These are phyloP conservation scores for Aspergillus indologenus DNA, from an alignment of 495 filamentous ascomycete genomes.

Conservation along the genomic window DNA sequence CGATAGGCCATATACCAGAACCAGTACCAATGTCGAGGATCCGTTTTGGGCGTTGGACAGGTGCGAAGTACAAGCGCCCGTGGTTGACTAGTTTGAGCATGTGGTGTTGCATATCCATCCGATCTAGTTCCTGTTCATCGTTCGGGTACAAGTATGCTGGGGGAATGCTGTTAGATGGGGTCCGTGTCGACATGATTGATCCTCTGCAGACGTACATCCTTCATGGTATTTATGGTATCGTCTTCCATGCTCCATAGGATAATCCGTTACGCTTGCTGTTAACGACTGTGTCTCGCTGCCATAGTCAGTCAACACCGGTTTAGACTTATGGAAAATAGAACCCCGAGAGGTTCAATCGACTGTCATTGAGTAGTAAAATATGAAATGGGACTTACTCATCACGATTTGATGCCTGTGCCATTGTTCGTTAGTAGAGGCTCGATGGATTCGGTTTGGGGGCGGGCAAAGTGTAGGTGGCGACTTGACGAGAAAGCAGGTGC, in stretches of 20 bases:
- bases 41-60: slow-evolving; percentile 49
- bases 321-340: background rate
- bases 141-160: slow-evolving; percentile 55
- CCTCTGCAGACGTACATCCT: slow-evolving; percentile 40
- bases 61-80: slow-evolving; percentile 55
- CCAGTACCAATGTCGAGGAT: slow-evolving; percentile 69
- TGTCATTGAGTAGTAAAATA: background rate
- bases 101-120: slow-evolving; percentile 59
- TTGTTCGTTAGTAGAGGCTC: slow-evolving; percentile 23
- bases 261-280: slow-evolving; percentile 49
- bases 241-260: slow-evolving; percentile 53
- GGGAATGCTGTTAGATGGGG: slow-evolving; percentile 15
- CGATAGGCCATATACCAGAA: slow-evolving; percentile 72
- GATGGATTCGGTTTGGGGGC: background rate
- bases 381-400: slow-evolving; percentile 20
- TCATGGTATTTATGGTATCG: slow-evolving; percentile 57
- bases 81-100: slow-evolving; percentile 54
- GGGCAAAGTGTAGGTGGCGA: slow-evolving; percentile 1
- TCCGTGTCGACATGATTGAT: background rate
- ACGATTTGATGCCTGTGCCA: slow-evolving; percentile 20
- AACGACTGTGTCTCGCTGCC: slow-evolving; percentile 49
- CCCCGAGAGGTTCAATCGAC: background rate
- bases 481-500: background rate
- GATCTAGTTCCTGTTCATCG: slow-evolving; percentile 54
- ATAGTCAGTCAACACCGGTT: slow-evolving; percentile 11